Percentiles rank a stretch among this genome's conserved stretches.
Conservation (phyloP, 1,284 basidiomycete species). For the Apiotrichum laibachii region DNA sequence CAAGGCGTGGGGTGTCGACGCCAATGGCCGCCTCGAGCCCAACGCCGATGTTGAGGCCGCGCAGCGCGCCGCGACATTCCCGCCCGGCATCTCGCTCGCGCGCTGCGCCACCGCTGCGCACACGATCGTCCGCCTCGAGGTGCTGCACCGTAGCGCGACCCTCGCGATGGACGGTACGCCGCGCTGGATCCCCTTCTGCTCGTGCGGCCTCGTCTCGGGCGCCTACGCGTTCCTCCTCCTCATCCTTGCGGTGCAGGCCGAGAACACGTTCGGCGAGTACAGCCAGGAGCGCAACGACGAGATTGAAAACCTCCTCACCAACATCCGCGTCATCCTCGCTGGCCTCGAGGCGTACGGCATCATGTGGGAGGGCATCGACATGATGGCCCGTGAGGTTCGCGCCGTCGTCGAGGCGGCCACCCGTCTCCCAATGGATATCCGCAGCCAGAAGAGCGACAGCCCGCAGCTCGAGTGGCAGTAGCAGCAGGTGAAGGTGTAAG, state of each 20-base stretch:
- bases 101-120: conserved; percentile 51
- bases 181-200: conserved; percentile 52
- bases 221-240: conserved; percentile 51
- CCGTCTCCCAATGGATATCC: conserved; percentile 14
- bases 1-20: conserved; percentile 50
- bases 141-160: conserved; percentile 48
- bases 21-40: conserved; percentile 27
- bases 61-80: conserved; percentile 34
- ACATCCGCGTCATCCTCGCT: conserved; percentile 51
- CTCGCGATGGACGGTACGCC: conserved; percentile 45
- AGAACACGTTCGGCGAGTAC: conserved; percentile 35
- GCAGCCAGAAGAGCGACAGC: conserved; percentile 11
- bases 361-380: conserved; percentile 53
- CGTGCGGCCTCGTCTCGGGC: conserved; percentile 50
- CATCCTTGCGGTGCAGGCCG: conserved; percentile 49
- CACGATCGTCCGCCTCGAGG: conserved; percentile 50
- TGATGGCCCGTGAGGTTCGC: conserved; percentile 48
- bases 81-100: conserved; percentile 49
- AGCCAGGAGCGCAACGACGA: conserved; percentile 34
- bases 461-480: too few species aligned
- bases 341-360: conserved; percentile 50
- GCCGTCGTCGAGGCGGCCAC: conserved; percentile 20
- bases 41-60: conserved; percentile 9
- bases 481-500: too few species aligned
- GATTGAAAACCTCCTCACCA: conserved; percentile 48